Evolutionary conservation across 2,329 filamentous ascomycete species (phyloP).

Genomic region (Penicillium thymicola): DNA sequence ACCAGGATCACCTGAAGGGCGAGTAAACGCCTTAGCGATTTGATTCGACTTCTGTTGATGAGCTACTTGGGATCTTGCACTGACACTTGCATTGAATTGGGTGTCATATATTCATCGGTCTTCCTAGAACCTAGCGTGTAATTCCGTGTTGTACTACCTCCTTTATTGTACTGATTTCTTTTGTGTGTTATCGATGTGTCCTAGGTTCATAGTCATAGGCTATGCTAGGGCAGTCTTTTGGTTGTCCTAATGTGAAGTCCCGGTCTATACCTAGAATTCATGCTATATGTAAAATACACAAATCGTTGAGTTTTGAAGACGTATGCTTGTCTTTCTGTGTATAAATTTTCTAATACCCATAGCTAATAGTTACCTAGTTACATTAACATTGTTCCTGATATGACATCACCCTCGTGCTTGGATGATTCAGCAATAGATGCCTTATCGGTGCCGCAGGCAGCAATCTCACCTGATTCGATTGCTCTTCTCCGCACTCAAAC

Average conservation of each 20-base stretch:
- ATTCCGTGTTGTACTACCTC: slow-evolving; percentile 27
- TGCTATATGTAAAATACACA: slow-evolving; percentile 27
- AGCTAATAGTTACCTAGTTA: too few species aligned
- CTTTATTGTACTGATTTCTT: slow-evolving; percentile 25
- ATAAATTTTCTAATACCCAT: not conserved
- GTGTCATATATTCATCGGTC: slow-evolving; percentile 26
- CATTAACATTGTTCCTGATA: slow-evolving; percentile 2
- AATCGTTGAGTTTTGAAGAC: not conserved
- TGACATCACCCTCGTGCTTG: slow-evolving; percentile 10
- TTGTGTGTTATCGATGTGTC: slow-evolving; percentile 27
- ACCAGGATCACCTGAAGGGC: slow-evolving; percentile 65
- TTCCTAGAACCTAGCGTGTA: slow-evolving; percentile 28
- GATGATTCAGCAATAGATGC: slow-evolving; percentile 15
- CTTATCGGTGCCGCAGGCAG: slow-evolving; percentile 11
- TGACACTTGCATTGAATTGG: slow-evolving; percentile 16
- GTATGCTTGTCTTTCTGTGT: not conserved
- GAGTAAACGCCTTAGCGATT: slow-evolving; percentile 46
- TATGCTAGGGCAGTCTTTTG: slow-evolving; percentile 12
- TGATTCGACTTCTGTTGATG: slow-evolving; percentile 2
- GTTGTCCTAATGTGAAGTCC: not conserved
- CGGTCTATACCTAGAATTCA: slow-evolving; percentile 30
- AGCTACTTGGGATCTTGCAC: slow-evolving; percentile 4
- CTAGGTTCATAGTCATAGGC: slow-evolving; percentile 11
- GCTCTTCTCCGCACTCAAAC: slow-evolving; percentile 29
- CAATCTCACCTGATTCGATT: slow-evolving; percentile 23